Conservation (phyloP, 1,139 yeast genomes). For the Kodamaea derodonti region DNA sequence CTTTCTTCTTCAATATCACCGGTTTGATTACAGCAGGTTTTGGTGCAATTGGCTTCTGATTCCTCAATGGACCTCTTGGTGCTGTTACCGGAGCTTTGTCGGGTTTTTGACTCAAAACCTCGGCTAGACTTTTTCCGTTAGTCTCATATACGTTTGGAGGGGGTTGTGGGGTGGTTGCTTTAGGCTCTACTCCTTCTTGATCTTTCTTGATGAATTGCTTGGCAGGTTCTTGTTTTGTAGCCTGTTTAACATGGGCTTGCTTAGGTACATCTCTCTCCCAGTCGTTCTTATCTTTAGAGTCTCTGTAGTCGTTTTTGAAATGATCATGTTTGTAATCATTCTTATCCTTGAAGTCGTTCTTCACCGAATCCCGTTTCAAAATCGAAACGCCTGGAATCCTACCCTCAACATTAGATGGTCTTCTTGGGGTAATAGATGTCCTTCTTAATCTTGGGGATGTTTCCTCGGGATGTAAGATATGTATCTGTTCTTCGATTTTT, state of each 20-base stretch:
- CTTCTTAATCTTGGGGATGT: slow-evolving; percentile 13
- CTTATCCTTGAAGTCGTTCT: not conserved
- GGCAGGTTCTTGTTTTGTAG: slow-evolving; percentile 1
- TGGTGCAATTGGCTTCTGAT: slow-evolving; percentile 19
- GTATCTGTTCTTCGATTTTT: slow-evolving; percentile 43
- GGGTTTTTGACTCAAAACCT: slow-evolving; percentile 27
- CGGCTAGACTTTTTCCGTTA: slow-evolving; percentile 34
- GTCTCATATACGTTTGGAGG: slow-evolving; percentile 13
- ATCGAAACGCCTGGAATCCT: slow-evolving; percentile 19
- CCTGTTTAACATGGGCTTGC: not conserved
- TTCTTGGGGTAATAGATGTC: slow-evolving; percentile 10
- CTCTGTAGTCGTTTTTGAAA: slow-evolving; percentile 7
- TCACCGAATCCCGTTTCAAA: slow-evolving; percentile 6
- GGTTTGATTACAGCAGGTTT: slow-evolving; percentile 30
- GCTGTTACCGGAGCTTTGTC: slow-evolving; percentile 2
- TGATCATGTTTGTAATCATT: slow-evolving; percentile 1
- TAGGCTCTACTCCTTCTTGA: not conserved
- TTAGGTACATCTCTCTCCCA: not conserved
- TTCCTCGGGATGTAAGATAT: slow-evolving; percentile 14
- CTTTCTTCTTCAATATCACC: slow-evolving; percentile 39
- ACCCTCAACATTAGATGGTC: slow-evolving; percentile 13
- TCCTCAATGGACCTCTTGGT: slow-evolving; percentile 14
- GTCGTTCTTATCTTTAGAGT: not conserved
- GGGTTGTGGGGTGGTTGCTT: slow-evolving; percentile 8
- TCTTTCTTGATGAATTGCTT: not conserved